A percentile compares a stretch with the other conserved stretches of the same genome.
phyloP scores from a whole-genome alignment of 176 grass and related monocot genomes.

The Zea mays region DNA sequence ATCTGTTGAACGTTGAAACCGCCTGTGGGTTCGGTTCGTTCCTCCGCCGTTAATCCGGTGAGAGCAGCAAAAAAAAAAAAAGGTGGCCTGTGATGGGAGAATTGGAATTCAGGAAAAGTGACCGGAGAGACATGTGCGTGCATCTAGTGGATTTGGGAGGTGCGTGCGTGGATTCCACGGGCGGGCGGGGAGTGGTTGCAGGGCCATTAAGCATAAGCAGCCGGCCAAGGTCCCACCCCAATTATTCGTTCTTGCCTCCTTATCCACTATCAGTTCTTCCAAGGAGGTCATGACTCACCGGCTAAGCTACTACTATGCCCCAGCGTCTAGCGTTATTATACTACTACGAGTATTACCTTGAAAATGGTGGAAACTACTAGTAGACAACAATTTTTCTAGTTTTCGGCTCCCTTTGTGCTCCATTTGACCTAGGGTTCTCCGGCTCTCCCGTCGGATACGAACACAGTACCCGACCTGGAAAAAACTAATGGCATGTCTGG shows the following conservation, averaged over 20 bases:
- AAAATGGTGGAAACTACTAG: conserved; percentile 5
- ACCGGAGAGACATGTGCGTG: conserved; percentile 10
- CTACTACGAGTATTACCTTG: not conserved
- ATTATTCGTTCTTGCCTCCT: conserved; percentile 32
- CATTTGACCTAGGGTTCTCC: not conserved
- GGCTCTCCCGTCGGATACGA: not conserved
- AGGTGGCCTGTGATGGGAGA: not conserved
- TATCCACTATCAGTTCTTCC: conserved; percentile 26
- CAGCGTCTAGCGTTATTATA: not conserved
- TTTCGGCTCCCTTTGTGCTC: not conserved
- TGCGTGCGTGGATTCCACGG: conserved; percentile 54
- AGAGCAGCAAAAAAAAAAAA: not conserved
- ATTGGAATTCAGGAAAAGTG: conserved; percentile 9
- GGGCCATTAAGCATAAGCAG: conserved; percentile 24
- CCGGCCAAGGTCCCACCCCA: conserved; percentile 16
- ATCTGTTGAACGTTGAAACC: conserved; percentile 14
- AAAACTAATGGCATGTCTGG: not conserved
- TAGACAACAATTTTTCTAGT: not conserved
- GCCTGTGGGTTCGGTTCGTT: not conserved
- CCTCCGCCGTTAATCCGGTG: not conserved
- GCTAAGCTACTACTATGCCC: not conserved
- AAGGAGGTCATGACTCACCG: conserved; percentile 16
- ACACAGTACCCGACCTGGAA: not conserved
- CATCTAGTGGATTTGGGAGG: conserved; percentile 22
- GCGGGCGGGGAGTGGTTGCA: conserved; percentile 28